Evolutionary conservation across 768 basidiomycete genomes (phyloP), one percentile per base, ranked within the genome.

Genomic region (Pleurotus salmoneostramineus): DNA sequence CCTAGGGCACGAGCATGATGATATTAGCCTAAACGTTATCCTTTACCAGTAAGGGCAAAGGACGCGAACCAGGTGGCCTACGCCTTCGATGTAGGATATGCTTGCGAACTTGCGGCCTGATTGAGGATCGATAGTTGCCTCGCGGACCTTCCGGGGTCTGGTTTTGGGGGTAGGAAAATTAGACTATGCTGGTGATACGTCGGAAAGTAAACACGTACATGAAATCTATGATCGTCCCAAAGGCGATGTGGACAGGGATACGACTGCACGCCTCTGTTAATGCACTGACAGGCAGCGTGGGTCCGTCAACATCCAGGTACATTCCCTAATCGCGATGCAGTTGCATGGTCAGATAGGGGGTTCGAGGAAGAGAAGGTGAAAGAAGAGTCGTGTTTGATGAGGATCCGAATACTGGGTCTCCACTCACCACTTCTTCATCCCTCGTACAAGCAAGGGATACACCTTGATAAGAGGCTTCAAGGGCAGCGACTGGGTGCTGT

Each of bases 381-480:
- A 12, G n/a, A 31, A 7, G 27, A 59, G 35, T 44, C 15, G 45
- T 56, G 21, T 27, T 27, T 27, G 21, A 27, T 27, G 21, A 27
- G 17, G 12, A 36, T 34, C 55, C 8, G 35, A 12, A 5, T 32
- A 12, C 55, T 6, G 35, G 8, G 6, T 33, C 11, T 8, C 14
- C 6, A 71, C 81, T 58, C 61, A 87, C 85, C 50, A 74, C 77
- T 71, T 89, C 87, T 65, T 89, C 83, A 44, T 85, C 76, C 17
- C 80, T 78, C 0, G 77, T 80, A 61, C 87, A 89, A 5, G 82
- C 81, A 3, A 88, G 69, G 1, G 77, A 77, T 42, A 84, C 74
- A 1, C 75, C 74, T 11, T 63, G 31, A 60, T 75, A 77, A n/a
- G 71, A 69, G 12, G 69, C 67, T 12, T 67, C 62, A 58, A 65